Evolutionary conservation across 1,284 basidiomycete genomes (phyloP).

Genomic region (Cutaneotrichosporon cavernicola): DNA sequence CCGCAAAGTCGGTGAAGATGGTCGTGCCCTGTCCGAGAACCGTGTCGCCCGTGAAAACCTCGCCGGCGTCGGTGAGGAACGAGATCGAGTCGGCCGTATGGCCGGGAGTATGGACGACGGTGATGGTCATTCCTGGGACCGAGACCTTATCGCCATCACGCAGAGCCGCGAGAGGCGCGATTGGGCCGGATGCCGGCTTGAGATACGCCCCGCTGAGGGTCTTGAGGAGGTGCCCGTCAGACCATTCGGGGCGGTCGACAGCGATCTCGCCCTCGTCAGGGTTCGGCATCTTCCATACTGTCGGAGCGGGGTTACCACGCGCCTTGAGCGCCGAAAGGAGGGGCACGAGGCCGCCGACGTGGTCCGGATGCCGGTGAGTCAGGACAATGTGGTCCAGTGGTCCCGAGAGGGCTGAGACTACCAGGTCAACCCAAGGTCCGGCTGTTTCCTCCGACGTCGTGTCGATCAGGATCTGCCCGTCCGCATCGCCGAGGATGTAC

Average conservation of each 20-base stretch:
- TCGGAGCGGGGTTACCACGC: conserved; percentile 47
- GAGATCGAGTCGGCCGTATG: conserved; percentile 86
- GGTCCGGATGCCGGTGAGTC: conserved; percentile 88
- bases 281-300: conserved; percentile 54
- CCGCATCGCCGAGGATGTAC: conserved; percentile 66
- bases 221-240: conserved; percentile 22
- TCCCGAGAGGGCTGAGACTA: conserved; percentile 35
- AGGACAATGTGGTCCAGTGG: conserved; percentile 77
- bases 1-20: conserved; percentile 79
- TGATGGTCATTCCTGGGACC: conserved; percentile 51
- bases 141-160: conserved; percentile 9
- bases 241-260: conserved; percentile 2
- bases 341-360: conserved; percentile 71
- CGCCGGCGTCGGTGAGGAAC: conserved; percentile 53
- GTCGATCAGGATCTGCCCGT: conserved; percentile 71
- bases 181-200: background rate
- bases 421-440: conserved; percentile 46
- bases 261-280: conserved; percentile 41
- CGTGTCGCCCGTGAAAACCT: conserved; percentile 82
- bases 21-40: conserved; percentile 88
- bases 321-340: conserved; percentile 67
- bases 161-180: conserved; percentile 1
- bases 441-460: conserved; percentile 72
- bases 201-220: conserved; percentile 7
- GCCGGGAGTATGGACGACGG: conserved; percentile 80